Conservation (phyloP, 108 stramenopile species). For the Cylindrotheca closterium region DNA sequence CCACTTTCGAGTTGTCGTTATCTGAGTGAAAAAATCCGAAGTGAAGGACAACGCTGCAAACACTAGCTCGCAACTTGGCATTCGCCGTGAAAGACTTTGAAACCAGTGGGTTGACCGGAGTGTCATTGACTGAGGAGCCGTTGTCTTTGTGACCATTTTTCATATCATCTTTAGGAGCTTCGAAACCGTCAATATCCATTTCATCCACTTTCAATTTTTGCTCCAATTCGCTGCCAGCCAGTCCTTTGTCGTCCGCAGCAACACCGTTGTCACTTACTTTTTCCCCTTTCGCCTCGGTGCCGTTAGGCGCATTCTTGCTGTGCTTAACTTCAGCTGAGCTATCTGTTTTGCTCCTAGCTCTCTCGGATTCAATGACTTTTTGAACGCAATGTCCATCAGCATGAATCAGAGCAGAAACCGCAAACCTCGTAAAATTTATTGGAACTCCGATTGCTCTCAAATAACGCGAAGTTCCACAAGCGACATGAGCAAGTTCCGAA, state of each 20-base stretch:
- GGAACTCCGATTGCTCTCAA: conserved; percentile 75
- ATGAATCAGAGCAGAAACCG: conserved; percentile 60
- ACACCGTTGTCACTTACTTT: background rate
- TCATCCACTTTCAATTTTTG: background rate
- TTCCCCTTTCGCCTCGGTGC: background rate
- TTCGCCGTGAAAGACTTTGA: conserved; percentile 43
- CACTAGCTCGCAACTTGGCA: conserved; percentile 49
- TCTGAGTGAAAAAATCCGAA: conserved; percentile 45
- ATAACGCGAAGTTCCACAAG: conserved; percentile 76
- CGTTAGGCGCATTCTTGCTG: conserved; percentile 9
- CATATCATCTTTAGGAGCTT: background rate
- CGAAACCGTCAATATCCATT: background rate
- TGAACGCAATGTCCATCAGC: conserved; percentile 57
- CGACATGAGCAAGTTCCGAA: conserved; percentile 57
- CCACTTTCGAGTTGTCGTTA: conserved; percentile 1
- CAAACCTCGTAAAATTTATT: conserved; percentile 72
- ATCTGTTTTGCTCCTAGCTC: conserved; percentile 3
- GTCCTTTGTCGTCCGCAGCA: background rate
- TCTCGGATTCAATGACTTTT: conserved; percentile 34
- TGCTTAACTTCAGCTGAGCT: conserved; percentile 11
- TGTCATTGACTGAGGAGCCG: background rate
- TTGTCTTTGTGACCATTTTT: background rate
- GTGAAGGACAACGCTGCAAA: conserved; percentile 53
- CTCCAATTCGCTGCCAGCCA: background rate
- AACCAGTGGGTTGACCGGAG: background rate